These are phyloP conservation scores for Drechslerella stenobrocha DNA, from an alignment of 2,329 filamentous ascomycete genomes.

Conservation along the genomic window DNA sequence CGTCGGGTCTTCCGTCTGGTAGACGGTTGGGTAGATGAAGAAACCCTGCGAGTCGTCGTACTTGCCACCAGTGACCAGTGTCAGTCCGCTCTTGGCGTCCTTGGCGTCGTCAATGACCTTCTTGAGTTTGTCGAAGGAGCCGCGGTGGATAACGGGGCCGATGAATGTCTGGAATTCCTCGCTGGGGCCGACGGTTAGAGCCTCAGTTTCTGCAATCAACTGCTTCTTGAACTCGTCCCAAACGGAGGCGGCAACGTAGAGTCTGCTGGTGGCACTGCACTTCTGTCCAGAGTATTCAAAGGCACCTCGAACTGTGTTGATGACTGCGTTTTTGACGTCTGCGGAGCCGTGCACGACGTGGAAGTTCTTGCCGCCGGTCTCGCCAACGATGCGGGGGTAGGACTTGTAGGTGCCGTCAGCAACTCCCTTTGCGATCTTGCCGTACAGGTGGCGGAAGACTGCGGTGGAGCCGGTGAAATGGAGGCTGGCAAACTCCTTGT, in stretches of 20 bases:
- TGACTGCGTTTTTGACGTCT: conserved; percentile 74
- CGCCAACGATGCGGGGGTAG: conserved; percentile 86
- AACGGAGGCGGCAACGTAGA: conserved; percentile 74
- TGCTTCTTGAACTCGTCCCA: conserved; percentile 70
- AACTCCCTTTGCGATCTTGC: conserved; percentile 78
- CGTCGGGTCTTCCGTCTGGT: conserved; percentile 70
- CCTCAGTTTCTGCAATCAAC: conserved; percentile 69
- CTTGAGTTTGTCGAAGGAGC: conserved; percentile 77
- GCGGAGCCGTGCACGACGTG: conserved; percentile 78
- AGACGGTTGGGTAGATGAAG: conserved; percentile 82
- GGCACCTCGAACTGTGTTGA: conserved; percentile 81
- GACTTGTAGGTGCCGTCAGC: conserved; percentile 78
- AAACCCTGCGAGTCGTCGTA: conserved; percentile 78
- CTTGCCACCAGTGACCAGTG: conserved; percentile 73
- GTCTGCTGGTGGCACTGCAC: conserved; percentile 79
- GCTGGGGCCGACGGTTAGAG: conserved; percentile 71
- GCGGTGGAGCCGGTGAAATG: conserved; percentile 93
- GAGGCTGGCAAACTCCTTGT: conserved; percentile 82
- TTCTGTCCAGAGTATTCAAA: conserved; percentile 94
- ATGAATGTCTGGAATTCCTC: conserved; percentile 76
- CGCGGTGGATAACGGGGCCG: conserved; percentile 81
- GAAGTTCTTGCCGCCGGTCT: conserved; percentile 94
- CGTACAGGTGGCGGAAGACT: conserved; percentile 87
- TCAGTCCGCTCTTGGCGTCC: conserved; percentile 66
- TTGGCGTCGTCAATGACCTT: conserved; percentile 75